Evolutionary conservation across 83 land plant genomes (phyloP), one percentile per base, ranked within the genome.

Genomic region (Thuja plicata): DNA sequence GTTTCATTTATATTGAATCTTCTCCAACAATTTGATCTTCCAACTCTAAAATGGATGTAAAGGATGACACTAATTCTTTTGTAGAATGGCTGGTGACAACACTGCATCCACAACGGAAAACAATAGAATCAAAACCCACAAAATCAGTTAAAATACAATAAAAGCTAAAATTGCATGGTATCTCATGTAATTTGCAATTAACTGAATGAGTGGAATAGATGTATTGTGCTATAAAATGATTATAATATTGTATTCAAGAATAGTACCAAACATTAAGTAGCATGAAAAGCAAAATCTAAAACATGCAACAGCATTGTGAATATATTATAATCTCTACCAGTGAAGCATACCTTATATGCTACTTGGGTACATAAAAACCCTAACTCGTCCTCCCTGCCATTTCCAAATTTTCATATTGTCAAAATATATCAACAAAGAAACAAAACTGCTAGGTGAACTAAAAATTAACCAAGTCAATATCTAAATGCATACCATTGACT

Each of bases 311-410:
- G 48, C 83, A 40, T 40, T 27, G 46, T 6, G 0, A 16, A 54
- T 15, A 16, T 54, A 54, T 50, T 12, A 3, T 54, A 54, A 15
- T 54, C 57, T 16, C 17, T 54, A 15, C 88, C 66, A 43, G 38
- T n/a, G 8, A n/a, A 13, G 9, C 12, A 11, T 48, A 89, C 89
- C 91, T 92, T 87, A 93, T 71, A 94, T 94, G 80, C 90, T 87
- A 91, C 95, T 94, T 30, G 95, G 95, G 88, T 94, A 94, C 95
- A 94, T 93, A 88, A 93, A 94, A 37, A 94, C 95, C 82, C 95
- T 78, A 48, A 93, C 95, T 83, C 88, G 89, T 41, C 89, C 93
- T 76, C 95, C 95, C 93, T 93, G 92, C 73, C 66, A 88, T 46
- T n/a, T 6, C 71, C 85, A 86, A 55, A 7, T 24, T 19, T 35